Evolutionary conservation across 805 yeast genomes (phyloP).

Genomic region (Lipomyces chichibuensis): DNA sequence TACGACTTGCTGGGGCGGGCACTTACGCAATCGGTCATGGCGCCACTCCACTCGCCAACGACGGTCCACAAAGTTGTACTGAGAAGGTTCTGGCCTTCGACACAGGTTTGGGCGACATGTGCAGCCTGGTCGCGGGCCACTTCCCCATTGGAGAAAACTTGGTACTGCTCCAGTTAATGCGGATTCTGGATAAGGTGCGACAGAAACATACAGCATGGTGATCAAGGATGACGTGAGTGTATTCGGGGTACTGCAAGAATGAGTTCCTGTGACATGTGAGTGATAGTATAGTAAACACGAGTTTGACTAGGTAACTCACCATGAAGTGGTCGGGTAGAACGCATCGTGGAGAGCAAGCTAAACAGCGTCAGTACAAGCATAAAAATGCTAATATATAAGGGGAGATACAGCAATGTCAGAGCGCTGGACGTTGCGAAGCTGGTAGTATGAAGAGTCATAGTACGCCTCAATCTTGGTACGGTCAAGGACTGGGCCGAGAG

Average conservation of each 20-base stretch:
- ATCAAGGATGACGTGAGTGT: conserved; percentile 75
- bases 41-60: conserved; percentile 89
- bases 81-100: conserved; percentile 51
- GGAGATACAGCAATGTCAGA: conserved; percentile 59
- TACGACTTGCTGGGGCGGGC: neutral
- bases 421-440: conserved; percentile 57
- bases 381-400: neutral
- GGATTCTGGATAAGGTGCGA: neutral
- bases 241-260: conserved; percentile 51
- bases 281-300: too few species aligned
- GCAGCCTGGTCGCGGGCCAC: conserved; percentile 61
- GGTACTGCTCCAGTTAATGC: conserved; percentile 53
- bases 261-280: conserved; percentile 62
- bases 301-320: conserved; percentile 3
- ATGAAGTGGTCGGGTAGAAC: conserved; percentile 50
- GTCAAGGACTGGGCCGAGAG: conserved; percentile 71
- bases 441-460: conserved; percentile 63
- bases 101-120: conserved; percentile 60
- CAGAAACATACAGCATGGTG: conserved; percentile 56
- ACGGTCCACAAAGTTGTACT: conserved; percentile 59
- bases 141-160: conserved; percentile 72
- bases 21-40: conserved; percentile 76
- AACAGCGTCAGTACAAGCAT: neutral
- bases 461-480: conserved; percentile 60
- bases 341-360: conserved; percentile 69